Percentiles rank a stretch among this genome's conserved stretches.
phyloP scores from a whole-genome alignment of 768 basidiomycete species.

The Coprinopsis marcescibilis region DNA sequence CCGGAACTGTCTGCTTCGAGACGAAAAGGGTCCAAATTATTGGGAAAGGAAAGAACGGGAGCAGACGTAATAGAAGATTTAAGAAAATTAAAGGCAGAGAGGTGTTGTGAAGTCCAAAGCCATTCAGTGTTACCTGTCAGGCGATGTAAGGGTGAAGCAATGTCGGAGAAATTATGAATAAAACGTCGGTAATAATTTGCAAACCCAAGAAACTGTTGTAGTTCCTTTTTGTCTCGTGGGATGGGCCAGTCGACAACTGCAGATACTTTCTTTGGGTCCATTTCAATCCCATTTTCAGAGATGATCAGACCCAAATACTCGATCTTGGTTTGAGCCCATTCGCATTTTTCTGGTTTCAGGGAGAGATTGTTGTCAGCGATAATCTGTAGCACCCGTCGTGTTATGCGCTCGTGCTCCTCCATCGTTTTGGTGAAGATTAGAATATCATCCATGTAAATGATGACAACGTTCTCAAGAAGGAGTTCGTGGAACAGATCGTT shows the following conservation, averaged over 20 bases:
- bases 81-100: constrained; percentile 22
- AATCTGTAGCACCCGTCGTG: not conserved
- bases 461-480: too few species aligned
- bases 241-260: constrained; percentile 1
- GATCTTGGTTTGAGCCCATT: constrained; percentile 13
- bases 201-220: constrained; percentile 9
- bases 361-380: constrained; percentile 14
- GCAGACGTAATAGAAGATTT: constrained; percentile 20
- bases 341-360: constrained; percentile 18
- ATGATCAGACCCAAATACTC: constrained; percentile 26
- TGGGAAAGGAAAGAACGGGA: constrained; percentile 20
- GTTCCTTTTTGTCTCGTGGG: not conserved
- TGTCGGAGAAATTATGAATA: constrained; percentile 3
- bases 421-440: constrained; percentile 8
- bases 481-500: too few species aligned
- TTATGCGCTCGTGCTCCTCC: not conserved
- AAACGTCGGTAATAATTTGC: constrained; percentile 10
- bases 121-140: constrained; percentile 17
- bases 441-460: too few species aligned
- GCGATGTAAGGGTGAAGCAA: not conserved
- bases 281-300: constrained; percentile 14
- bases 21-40: constrained; percentile 16
- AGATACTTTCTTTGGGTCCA: constrained; percentile 28
- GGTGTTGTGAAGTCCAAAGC: constrained; percentile 16
- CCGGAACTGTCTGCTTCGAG: constrained; percentile 27